A percentile compares a stretch with the other conserved stretches of the same genome.
These are phyloP conservation scores for Diaporthe longicolla DNA, from an alignment of 2,329 filamentous ascomycete species.

Conservation along the genomic window DNA sequence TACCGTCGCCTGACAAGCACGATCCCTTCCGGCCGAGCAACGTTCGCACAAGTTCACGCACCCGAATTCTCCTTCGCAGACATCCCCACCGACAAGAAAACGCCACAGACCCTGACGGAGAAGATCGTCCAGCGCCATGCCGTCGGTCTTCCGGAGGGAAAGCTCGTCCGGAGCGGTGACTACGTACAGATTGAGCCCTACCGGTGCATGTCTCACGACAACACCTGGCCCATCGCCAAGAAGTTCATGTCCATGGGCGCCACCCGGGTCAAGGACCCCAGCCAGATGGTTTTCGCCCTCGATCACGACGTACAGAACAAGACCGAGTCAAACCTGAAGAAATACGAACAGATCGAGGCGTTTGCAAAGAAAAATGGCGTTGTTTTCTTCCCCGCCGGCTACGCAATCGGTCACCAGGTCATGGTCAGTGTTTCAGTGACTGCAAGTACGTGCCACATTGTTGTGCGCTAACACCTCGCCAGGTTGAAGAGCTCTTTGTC, in stretches of 20 bases:
- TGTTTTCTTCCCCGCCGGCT: slow-evolving; percentile 81
- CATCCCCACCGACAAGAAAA: slow-evolving; percentile 46
- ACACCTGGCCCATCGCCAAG: slow-evolving; percentile 61
- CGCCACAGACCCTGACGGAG: slow-evolving; percentile 85
- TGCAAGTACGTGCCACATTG: background rate
- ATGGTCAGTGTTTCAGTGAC: slow-evolving; percentile 71
- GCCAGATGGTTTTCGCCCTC: slow-evolving; percentile 85
- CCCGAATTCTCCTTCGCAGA: slow-evolving; percentile 29
- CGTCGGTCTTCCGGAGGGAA: slow-evolving; percentile 80
- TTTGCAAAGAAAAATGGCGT: slow-evolving; percentile 86
- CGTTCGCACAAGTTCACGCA: slow-evolving; percentile 11
- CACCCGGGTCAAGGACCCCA: slow-evolving; percentile 76
- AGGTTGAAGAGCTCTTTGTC: slow-evolving; percentile 77
- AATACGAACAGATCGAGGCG: slow-evolving; percentile 84
- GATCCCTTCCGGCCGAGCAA: slow-evolving; percentile 20
- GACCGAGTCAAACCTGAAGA: slow-evolving; percentile 81
- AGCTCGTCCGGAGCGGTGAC: slow-evolving; percentile 83
- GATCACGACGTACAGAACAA: slow-evolving; percentile 94
- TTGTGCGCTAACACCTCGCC: background rate
- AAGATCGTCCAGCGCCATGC: slow-evolving; percentile 90
- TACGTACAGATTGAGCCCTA: slow-evolving; percentile 83
- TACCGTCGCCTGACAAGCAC: slow-evolving; percentile 12
- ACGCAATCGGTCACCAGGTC: slow-evolving; percentile 91
- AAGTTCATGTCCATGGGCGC: slow-evolving; percentile 91
- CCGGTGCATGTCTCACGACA: slow-evolving; percentile 86